Base-by-base conservation (phyloP, 441 rosid genomes). In the Pelargonium citronellum region DNA sequence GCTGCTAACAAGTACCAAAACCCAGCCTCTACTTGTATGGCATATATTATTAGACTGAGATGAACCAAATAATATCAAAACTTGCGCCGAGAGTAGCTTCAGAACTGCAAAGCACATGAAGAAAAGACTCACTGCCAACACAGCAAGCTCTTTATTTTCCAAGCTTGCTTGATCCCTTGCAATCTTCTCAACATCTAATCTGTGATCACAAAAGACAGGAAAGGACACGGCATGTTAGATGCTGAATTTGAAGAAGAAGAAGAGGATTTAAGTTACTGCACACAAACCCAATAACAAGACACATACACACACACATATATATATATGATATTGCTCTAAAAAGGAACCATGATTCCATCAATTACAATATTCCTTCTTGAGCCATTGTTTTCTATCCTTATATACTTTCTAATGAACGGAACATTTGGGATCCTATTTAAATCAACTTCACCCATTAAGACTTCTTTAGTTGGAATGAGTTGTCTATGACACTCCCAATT, bases 1-100 rank as follows among this genome's bases (percentile, higher is more conserved):
- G 86, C 96, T 89, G 84, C 97, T 91, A 73, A 87, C 75, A 34
- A 93, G 80, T 72, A 89, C 83, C 85, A 93, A 77, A 37, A 83
- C 58, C 96, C 98, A 93, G 71, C 95, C 95, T 53, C 81, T 80
- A 75, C 87, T 80, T 0, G 84, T 76, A 75, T 77, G 75, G 73
- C 79, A 34, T 47, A 73, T 74, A 72, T 78, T 84, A 41, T 86
- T 77, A 0, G 85, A 68, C 58, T 43, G 74, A 17, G 83, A 63
- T 16, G 86, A 67, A 73, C 82, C 77, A n/a, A 84, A 55, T 22
- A 77, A 57, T 39, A 66, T 73, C 34, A 83, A 77, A 6, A 84
- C 79, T 58, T 79, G 77, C 7, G 74, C 70, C 17, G 87, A 88
- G 44, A 91, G 73, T 64, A 93, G 77, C 87, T 87, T 86, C 37